Evolutionary conservation across 1,139 yeast genomes (phyloP).

Genomic region (Yamadazyma siamensis): DNA sequence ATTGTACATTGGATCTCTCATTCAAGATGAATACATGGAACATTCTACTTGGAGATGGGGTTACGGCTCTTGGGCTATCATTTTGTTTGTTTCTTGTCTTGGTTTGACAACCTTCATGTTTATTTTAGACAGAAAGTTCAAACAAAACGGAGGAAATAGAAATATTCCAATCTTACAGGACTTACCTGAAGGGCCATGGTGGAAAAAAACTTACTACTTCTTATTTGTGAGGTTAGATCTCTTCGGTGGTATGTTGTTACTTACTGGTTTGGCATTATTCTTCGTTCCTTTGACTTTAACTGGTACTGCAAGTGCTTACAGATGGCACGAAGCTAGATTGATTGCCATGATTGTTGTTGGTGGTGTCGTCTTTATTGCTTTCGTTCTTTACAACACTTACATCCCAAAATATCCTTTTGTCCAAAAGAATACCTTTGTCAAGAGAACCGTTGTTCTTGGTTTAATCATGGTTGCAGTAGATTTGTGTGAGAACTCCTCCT

Average conservation of each 20-base stretch:
- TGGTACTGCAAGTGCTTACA: slow-evolving; percentile 14
- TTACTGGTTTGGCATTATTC: slow-evolving; percentile 27
- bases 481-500: slow-evolving; percentile 25
- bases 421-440: slow-evolving; percentile 16
- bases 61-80: slow-evolving; percentile 35
- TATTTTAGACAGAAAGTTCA: slow-evolving; percentile 23
- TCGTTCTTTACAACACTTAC: slow-evolving; percentile 22
- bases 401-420: slow-evolving; percentile 23
- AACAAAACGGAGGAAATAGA: slow-evolving; percentile 7
- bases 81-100: slow-evolving; percentile 23
- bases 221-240: slow-evolving; percentile 27
- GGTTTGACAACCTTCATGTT: slow-evolving; percentile 25
- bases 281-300: slow-evolving; percentile 30
- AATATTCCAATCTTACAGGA: slow-evolving; percentile 5
- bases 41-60: slow-evolving; percentile 37
- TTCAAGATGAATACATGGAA: slow-evolving; percentile 20
- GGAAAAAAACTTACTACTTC: slow-evolving; percentile 9
- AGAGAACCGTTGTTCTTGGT: slow-evolving; percentile 20
- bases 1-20: slow-evolving; percentile 25
- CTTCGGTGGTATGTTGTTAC: slow-evolving; percentile 22
- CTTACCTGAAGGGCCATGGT: slow-evolving; percentile 3
- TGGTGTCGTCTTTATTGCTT: slow-evolving; percentile 17
- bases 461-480: slow-evolving; percentile 18
- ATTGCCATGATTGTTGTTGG: slow-evolving; percentile 30
- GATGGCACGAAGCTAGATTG: slow-evolving; percentile 21